These are phyloP conservation scores for Entomortierella beljakovae DNA, from an alignment of 192 early-diverging fungal genomes.

Conservation along the genomic window DNA sequence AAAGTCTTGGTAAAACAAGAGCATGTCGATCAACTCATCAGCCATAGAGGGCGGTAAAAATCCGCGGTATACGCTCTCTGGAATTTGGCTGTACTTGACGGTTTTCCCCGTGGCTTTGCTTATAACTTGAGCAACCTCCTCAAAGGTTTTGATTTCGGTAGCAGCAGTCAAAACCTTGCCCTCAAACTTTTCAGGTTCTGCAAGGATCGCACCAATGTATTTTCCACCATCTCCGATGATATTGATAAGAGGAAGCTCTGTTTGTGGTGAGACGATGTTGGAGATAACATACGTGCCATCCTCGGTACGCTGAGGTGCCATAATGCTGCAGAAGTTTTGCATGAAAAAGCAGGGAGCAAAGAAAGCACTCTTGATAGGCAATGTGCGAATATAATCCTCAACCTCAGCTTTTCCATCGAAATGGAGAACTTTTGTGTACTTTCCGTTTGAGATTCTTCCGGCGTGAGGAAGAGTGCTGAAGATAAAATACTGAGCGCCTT, in stretches of 20 bases:
- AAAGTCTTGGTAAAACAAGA: neutral
- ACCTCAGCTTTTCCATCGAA: neutral
- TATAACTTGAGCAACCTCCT: neutral
- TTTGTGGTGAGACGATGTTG: conserved; percentile 3
- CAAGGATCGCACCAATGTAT: conserved; percentile 24
- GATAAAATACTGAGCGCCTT: conserved; percentile 17
- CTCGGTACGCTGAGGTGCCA: conserved; percentile 9
- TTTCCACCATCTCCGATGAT: conserved; percentile 6
- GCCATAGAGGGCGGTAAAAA: neutral
- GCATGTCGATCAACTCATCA: neutral
- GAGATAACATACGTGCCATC: conserved; percentile 15
- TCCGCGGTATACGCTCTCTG: neutral
- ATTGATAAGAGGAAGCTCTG: conserved; percentile 3
- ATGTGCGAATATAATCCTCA: conserved; percentile 16
- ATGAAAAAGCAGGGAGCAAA: conserved; percentile 19
- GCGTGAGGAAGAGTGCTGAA: conserved; percentile 15
- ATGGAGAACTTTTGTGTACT: neutral
- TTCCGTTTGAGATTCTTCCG: neutral
- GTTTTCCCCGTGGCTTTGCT: conserved; percentile 14
- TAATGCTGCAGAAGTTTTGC: conserved; percentile 4
- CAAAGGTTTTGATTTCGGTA: neutral
- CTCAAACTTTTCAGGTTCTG: conserved; percentile 21
- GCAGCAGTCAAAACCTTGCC: conserved; percentile 18
- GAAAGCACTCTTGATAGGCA: conserved; percentile 31
- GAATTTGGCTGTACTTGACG: conserved; percentile 20